phyloP scores from a whole-genome alignment of 768 basidiomycete species.

The Leccinum barrowsii region DNA sequence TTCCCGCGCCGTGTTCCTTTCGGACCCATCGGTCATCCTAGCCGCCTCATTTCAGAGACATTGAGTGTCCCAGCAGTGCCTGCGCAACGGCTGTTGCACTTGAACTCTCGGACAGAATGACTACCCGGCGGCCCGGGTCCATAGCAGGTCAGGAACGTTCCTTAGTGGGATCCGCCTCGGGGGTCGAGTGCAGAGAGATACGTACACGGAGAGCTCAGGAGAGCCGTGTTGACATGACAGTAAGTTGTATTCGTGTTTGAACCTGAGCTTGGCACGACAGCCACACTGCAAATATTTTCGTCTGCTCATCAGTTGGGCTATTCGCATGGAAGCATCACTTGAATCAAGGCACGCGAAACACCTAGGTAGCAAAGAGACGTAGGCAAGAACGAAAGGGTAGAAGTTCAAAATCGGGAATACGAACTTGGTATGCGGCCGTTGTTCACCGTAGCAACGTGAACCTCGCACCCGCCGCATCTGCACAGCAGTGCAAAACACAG shows the following conservation, averaged over 20 bases:
- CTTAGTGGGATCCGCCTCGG: not conserved
- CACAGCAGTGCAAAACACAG: slow-evolving; percentile 9
- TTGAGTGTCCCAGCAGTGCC: not conserved
- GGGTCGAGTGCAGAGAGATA: not conserved
- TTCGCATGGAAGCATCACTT: not conserved
- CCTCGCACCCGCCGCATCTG: not conserved
- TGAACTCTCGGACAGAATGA: not conserved
- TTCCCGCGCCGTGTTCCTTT: not conserved
- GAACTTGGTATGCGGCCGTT: not conserved
- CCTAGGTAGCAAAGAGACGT: not conserved
- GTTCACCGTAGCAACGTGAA: slow-evolving; percentile 4
- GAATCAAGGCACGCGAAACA: not conserved
- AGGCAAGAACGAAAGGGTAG: not conserved
- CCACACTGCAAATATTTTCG: not conserved
- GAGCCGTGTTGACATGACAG: not conserved
- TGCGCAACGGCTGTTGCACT: not conserved
- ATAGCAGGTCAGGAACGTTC: not conserved
- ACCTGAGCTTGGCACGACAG: not conserved
- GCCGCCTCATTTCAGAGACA: not conserved
- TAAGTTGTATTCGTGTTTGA: not conserved
- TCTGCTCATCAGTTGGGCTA: not conserved
- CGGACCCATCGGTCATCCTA: not conserved
- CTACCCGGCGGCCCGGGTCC: not conserved
- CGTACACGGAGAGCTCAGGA: not conserved
- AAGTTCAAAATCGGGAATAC: not conserved